These are phyloP conservation scores for Hypoxylon lenormandii DNA, from an alignment of 495 filamentous ascomycete genomes.

Conservation along the genomic window DNA sequence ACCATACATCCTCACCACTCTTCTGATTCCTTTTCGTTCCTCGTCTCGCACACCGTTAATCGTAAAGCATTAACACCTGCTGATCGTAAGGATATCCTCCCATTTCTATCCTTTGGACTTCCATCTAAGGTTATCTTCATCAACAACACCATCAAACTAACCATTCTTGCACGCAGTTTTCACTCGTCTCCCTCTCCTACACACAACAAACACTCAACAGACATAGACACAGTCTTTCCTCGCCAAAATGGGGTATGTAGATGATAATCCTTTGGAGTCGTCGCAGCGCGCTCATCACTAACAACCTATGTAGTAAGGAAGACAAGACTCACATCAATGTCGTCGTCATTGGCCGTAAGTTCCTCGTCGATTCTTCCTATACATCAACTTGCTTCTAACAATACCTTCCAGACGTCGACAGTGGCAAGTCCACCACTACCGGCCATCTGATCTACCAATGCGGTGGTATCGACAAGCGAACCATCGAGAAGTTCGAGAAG, in stretches of 20 bases:
- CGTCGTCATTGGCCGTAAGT: constrained; percentile 97
- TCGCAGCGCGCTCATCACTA: constrained; percentile 25
- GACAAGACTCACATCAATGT: constrained; percentile 90
- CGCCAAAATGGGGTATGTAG: constrained; percentile 48
- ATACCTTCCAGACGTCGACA: constrained; percentile 83
- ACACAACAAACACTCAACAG: constrained; percentile 21
- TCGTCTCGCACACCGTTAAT: constrained; percentile 51
- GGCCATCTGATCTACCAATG: constrained; percentile 99
- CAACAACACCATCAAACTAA: constrained; percentile 21
- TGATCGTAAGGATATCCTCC: constrained; percentile 34
- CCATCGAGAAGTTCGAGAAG: constrained; percentile 99
- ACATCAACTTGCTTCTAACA: constrained; percentile 30
- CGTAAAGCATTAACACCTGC: constrained; percentile 50
- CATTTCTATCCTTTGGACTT: not conserved
- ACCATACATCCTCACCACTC: constrained; percentile 35
- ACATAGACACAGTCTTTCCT: constrained; percentile 20
- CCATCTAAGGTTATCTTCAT: not conserved
- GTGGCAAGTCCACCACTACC: constrained; percentile 96
- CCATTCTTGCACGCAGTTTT: constrained; percentile 20
- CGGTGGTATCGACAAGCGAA: constrained; percentile 99
- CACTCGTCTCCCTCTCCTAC: constrained; percentile 28
- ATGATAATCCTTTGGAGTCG: constrained; percentile 5
- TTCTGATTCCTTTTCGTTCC: constrained; percentile 48
- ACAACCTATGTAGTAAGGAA: constrained; percentile 75
- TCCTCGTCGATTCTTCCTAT: constrained; percentile 71